Evolutionary conservation across 352 stramenopile genomes (phyloP).

Genomic region (Halophytophthora polymorphica): DNA sequence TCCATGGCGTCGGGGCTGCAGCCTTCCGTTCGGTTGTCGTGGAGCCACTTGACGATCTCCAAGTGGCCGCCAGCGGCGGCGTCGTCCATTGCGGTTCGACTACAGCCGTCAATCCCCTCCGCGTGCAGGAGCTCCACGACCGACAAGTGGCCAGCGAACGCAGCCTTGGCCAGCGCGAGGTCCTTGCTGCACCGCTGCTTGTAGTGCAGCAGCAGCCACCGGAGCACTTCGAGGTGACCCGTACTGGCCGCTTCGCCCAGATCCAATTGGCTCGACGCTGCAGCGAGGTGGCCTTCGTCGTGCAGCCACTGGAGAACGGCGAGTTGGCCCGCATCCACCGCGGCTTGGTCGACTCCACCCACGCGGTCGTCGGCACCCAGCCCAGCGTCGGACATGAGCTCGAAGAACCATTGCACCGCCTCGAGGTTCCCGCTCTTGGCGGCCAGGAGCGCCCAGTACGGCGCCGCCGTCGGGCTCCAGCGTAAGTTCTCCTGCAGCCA

Average conservation of each 20-base stretch:
- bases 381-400: too few relatives aligned
- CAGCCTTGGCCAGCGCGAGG: conserved; percentile 17
- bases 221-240: conserved; percentile 1
- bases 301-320: too few relatives aligned
- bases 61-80: not conserved
- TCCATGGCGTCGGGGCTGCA: conserved; percentile 1
- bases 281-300: too few relatives aligned
- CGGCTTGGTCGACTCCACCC: too few relatives aligned
- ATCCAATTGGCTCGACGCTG: too few relatives aligned
- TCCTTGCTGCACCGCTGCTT: conserved; percentile 8
- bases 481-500: not conserved
- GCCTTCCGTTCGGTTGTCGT: not conserved
- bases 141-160: conserved; percentile 11
- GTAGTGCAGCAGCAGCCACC: conserved; percentile 7
- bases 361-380: too few relatives aligned
- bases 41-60: not conserved
- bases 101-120: not conserved
- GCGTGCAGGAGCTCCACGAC: conserved; percentile 9
- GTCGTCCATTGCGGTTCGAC: conserved; percentile 4
- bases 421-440: conserved; percentile 10
- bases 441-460: not conserved
- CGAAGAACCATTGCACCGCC: conserved; percentile 3
- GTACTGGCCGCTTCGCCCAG: not conserved
- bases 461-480: too few relatives aligned
- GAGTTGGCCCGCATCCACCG: too few relatives aligned